phyloP scores from a whole-genome alignment of 1,139 yeast genomes.

The Yamadazyma atlantica region DNA sequence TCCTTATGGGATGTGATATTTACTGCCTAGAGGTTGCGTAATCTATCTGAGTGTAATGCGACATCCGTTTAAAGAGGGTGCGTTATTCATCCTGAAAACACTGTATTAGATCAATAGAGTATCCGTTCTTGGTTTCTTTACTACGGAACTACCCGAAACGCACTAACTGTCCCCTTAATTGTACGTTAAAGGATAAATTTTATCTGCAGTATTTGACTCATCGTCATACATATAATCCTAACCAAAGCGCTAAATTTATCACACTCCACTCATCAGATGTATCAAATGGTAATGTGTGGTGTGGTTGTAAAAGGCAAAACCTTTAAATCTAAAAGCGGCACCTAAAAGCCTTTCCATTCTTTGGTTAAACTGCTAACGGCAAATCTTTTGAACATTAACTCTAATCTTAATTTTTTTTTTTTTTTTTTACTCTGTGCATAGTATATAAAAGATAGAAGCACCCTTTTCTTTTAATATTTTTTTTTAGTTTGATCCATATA shows the following conservation, averaged over 20 bases:
- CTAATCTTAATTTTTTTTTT: not conserved
- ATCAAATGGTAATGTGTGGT: conserved; percentile 1
- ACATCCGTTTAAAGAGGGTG: too few relatives aligned
- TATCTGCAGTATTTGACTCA: not conserved
- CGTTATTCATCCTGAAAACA: too few relatives aligned
- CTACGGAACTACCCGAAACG: not conserved
- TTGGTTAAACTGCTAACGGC: not conserved
- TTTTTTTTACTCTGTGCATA: too few relatives aligned
- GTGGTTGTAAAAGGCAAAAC: not conserved
- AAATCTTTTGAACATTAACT: not conserved
- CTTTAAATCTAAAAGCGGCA: not conserved
- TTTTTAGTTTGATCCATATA: not conserved
- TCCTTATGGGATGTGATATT: too few relatives aligned
- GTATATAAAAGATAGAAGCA: not conserved
- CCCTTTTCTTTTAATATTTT: not conserved
- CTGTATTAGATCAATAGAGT: not conserved
- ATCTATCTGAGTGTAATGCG: too few relatives aligned
- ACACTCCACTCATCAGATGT: not conserved
- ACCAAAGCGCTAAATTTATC: not conserved
- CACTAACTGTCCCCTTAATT: not conserved
- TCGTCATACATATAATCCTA: not conserved
- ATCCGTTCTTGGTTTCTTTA: not conserved
- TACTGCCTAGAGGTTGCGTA: too few relatives aligned
- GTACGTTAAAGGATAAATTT: not conserved
- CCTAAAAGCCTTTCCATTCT: not conserved